Conservation (phyloP, 495 filamentous ascomycete genomes). For the Penicillium bialowiezense region DNA sequence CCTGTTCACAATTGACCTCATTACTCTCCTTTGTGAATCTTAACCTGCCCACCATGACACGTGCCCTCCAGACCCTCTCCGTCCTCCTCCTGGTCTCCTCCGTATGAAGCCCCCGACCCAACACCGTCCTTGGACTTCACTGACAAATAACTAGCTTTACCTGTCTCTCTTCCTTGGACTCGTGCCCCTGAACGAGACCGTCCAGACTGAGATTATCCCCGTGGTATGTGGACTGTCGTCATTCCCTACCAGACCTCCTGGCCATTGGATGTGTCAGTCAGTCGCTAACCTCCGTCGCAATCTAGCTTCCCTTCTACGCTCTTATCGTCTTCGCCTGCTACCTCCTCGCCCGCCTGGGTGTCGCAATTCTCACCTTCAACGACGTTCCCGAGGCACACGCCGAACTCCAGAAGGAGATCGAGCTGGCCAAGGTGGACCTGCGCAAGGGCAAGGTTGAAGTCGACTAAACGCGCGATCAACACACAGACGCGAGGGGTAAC, state of each 20-base stretch:
- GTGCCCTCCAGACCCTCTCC: slow-evolving; percentile 89
- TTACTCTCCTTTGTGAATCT: slow-evolving; percentile 8
- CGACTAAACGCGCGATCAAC: slow-evolving; percentile 32
- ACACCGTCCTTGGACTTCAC: slow-evolving; percentile 1
- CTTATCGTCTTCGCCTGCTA: slow-evolving; percentile 91
- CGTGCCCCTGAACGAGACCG: slow-evolving; percentile 72
- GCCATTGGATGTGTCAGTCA: background rate
- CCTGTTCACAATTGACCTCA: slow-evolving; percentile 6
- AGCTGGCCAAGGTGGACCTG: slow-evolving; percentile 49
- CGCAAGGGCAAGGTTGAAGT: slow-evolving; percentile 49
- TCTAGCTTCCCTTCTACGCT: slow-evolving; percentile 85
- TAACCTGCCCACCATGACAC: slow-evolving; percentile 66
- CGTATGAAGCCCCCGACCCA: slow-evolving; percentile 46
- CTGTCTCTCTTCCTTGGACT: slow-evolving; percentile 80
- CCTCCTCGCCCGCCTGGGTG: slow-evolving; percentile 85
- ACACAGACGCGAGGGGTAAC: no score
- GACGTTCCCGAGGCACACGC: slow-evolving; percentile 89
- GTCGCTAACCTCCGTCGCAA: background rate
- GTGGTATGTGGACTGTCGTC: slow-evolving; percentile 37
- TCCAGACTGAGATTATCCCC: slow-evolving; percentile 53
- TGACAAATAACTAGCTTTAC: slow-evolving; percentile 64
- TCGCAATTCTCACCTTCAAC: slow-evolving; percentile 92
- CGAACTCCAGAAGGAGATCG: slow-evolving; percentile 73
- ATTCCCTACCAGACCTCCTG: background rate
- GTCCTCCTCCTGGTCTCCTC: slow-evolving; percentile 82